phyloP scores from a whole-genome alignment of 2,329 filamentous ascomycete species.

The Albifimbria verrucaria region DNA sequence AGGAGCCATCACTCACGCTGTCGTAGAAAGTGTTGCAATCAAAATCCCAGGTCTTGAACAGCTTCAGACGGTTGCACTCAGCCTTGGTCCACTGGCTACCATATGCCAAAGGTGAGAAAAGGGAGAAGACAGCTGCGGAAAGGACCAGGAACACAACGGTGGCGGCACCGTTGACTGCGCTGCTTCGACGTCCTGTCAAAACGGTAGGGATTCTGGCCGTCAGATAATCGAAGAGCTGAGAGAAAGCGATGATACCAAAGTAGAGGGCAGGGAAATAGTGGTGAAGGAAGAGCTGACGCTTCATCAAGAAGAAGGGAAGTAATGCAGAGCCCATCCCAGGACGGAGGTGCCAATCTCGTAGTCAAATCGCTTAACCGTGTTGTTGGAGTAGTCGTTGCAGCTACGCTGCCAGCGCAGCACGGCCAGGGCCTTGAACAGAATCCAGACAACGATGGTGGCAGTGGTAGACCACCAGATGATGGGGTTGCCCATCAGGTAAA shows the following conservation, averaged over 20 bases:
- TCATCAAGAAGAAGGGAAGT: conserved; percentile 98
- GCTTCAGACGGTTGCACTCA: conserved; percentile 82
- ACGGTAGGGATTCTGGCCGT: conserved; percentile 66
- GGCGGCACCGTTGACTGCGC: conserved; percentile 70
- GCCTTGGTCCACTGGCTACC: conserved; percentile 91
- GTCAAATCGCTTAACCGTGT: conserved; percentile 92
- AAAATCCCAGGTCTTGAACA: conserved; percentile 91
- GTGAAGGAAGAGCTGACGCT: conserved; percentile 95
- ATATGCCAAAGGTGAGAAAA: conserved; percentile 89
- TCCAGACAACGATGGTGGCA: conserved; percentile 71
- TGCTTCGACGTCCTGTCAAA: conserved; percentile 62
- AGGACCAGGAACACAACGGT: conserved; percentile 72
- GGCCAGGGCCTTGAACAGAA: conserved; percentile 81
- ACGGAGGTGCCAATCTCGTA: conserved; percentile 91
- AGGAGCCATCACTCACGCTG: conserved; percentile 62
- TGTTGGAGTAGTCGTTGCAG: conserved; percentile 78
- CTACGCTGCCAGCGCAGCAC: conserved; percentile 92
- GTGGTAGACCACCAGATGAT: conserved; percentile 93
- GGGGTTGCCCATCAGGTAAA: conserved; percentile 94
- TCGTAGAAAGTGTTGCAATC: conserved; percentile 93
- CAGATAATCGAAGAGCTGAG: conserved; percentile 83
- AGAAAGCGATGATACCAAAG: conserved; percentile 86
- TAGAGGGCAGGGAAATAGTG: conserved; percentile 98
- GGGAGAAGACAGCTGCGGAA: conserved; percentile 70
- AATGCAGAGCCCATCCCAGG: conserved; percentile 94